Percentiles rank a stretch among this genome's conserved stretches.
phyloP scores from a whole-genome alignment of 2,329 filamentous ascomycete species.

The Teratosphaeria viscida region DNA sequence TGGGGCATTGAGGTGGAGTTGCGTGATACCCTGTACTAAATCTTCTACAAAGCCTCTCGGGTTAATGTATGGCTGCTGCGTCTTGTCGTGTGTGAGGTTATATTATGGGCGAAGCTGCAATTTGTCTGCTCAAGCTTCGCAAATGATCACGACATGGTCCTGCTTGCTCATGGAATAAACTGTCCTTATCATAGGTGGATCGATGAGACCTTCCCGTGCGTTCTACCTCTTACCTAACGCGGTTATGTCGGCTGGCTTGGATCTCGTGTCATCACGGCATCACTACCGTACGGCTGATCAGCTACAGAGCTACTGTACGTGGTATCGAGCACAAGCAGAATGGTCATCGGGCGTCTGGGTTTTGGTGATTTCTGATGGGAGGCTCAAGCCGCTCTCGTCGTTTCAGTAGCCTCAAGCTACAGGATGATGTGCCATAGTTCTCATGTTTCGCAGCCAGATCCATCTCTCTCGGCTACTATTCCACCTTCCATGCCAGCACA shows the following conservation, averaged over 20 bases:
- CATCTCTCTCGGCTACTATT: neutral
- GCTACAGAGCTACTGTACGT: neutral
- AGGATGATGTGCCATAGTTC: neutral
- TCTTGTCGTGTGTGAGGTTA: neutral
- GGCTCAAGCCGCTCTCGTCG: neutral
- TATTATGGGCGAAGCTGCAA: neutral
- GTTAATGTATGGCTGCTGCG: neutral
- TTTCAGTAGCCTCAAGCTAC: neutral
- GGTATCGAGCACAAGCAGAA: neutral
- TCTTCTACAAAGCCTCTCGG: neutral
- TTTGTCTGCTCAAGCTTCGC: neutral
- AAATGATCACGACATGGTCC: neutral
- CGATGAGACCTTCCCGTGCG: too few species aligned
- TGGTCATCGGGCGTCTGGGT: too few species aligned
- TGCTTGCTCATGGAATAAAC: neutral
- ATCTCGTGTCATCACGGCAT: too few species aligned
- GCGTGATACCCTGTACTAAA: neutral
- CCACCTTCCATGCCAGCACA: neutral
- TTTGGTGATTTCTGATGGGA: neutral
- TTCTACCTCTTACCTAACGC: too few species aligned
- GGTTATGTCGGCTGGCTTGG: too few species aligned
- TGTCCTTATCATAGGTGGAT: too few species aligned
- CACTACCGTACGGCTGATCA: neutral
- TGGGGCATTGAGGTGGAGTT: neutral
- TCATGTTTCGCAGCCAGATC: neutral